A percentile compares a stretch with the other conserved stretches of the same genome.
Conservation (phyloP, 73 alveolate species). For the Paramecium biaurelia region DNA sequence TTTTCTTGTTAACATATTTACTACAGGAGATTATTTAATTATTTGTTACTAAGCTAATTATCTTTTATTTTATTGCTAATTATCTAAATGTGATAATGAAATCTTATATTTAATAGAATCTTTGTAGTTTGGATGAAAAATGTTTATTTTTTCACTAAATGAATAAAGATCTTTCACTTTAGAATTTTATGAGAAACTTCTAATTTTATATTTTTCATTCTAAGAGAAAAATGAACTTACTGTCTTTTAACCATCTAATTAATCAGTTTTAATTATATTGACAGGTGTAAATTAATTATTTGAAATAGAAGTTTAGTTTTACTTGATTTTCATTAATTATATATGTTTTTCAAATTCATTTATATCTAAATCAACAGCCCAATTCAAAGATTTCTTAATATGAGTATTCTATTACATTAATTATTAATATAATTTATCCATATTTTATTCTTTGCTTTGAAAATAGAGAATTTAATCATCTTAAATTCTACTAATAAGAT, state of each 20-base stretch:
- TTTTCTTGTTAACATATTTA: not conserved
- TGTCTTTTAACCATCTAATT: not conserved
- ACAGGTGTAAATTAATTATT: not conserved
- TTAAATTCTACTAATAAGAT: not conserved
- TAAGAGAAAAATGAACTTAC: not conserved
- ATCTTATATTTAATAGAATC: not conserved
- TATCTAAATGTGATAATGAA: not conserved
- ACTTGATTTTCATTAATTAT: not conserved
- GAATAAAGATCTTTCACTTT: not conserved
- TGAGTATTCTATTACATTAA: not conserved
- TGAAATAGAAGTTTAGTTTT: not conserved
- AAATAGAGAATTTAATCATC: conserved; percentile 13
- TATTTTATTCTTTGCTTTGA: not conserved
- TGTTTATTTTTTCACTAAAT: not conserved
- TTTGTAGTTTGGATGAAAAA: not conserved
- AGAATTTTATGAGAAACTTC: not conserved
- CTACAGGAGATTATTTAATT: not conserved
- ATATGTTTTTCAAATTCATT: not conserved
- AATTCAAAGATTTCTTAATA: not conserved
- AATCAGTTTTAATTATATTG: not conserved
- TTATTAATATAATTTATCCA: not conserved
- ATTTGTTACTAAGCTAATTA: not conserved
- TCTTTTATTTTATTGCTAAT: not conserved
- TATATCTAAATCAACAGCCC: not conserved
- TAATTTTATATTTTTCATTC: not conserved